Evolutionary conservation across 2,329 filamentous ascomycete species (phyloP).

Genomic region (Diaporthe amygdali): DNA sequence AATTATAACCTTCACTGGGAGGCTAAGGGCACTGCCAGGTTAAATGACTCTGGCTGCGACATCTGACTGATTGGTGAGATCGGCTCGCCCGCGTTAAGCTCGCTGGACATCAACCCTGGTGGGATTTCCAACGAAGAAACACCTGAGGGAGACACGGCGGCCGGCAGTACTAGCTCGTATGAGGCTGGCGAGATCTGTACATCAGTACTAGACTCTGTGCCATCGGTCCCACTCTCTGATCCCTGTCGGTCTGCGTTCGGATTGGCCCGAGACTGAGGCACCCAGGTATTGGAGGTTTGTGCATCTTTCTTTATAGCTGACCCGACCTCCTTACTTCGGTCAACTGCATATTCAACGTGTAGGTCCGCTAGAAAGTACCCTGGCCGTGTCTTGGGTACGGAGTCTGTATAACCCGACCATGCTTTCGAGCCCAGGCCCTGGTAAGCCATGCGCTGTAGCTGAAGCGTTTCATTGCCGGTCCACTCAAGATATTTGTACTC

Average conservation of each 20-base stretch:
- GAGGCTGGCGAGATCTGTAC: not conserved
- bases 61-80: not conserved
- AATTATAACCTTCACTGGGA: not conserved
- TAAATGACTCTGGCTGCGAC: not conserved
- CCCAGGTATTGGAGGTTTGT: not conserved
- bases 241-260: not conserved
- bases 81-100: not conserved
- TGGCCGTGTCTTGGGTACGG: not conserved
- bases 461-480: not conserved
- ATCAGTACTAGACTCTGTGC: not conserved
- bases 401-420: not conserved
- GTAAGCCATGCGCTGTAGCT: not conserved
- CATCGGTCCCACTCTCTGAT: not conserved
- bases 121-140: not conserved
- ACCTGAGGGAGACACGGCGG: not conserved
- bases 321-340: not conserved
- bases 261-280: not conserved
- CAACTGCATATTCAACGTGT: not conserved
- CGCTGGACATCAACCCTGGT: not conserved
- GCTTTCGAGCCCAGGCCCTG: not conserved
- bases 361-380: not conserved
- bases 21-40: not conserved
- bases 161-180: not conserved
- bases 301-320: rapidly evolving
- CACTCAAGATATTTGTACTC: conserved; percentile 30